A percentile compares a stretch with the other conserved stretches of the same genome.
These are phyloP conservation scores for Pseudogymnoascus sp. DNA, from an alignment of 2,329 filamentous ascomycete species.

Conservation along the genomic window DNA sequence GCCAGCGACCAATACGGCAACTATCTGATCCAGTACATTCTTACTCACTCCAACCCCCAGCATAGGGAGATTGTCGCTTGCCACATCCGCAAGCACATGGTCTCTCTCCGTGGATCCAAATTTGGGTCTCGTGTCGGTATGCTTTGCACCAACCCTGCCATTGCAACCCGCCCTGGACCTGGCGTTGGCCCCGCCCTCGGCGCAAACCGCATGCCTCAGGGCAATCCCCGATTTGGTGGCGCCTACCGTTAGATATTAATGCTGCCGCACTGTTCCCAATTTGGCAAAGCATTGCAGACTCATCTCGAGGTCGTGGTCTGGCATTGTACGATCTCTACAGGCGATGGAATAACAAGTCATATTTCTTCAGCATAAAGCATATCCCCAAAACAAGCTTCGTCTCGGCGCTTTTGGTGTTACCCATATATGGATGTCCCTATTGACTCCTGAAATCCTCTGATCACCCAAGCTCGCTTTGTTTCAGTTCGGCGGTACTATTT, in stretches of 20 bases:
- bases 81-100: conserved; percentile 98
- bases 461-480: conserved; percentile 25
- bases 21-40: conserved; percentile 94
- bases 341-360: conserved; percentile 22
- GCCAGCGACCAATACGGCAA: conserved; percentile 98
- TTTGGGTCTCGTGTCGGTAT: conserved; percentile 97
- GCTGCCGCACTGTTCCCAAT: not conserved
- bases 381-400: conserved; percentile 23
- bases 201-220: conserved; percentile 44
- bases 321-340: conserved; percentile 25
- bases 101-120: conserved; percentile 94
- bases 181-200: conserved; percentile 62
- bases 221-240: conserved; percentile 48
- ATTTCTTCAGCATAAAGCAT: conserved; percentile 27
- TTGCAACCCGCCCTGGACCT: conserved; percentile 81
- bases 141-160: conserved; percentile 93
- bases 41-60: conserved; percentile 78
- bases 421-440: conserved; percentile 29
- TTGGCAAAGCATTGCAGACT: not conserved
- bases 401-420: conserved; percentile 28
- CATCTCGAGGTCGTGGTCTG: conserved; percentile 20
- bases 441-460: conserved; percentile 25
- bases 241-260: conserved; percentile 45
- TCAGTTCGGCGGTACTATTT: conserved; percentile 16
- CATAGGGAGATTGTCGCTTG: conserved; percentile 89